Base-by-base conservation (phyloP, 2,329 filamentous ascomycete species). In the Ceratocystis ficicola region DNA sequence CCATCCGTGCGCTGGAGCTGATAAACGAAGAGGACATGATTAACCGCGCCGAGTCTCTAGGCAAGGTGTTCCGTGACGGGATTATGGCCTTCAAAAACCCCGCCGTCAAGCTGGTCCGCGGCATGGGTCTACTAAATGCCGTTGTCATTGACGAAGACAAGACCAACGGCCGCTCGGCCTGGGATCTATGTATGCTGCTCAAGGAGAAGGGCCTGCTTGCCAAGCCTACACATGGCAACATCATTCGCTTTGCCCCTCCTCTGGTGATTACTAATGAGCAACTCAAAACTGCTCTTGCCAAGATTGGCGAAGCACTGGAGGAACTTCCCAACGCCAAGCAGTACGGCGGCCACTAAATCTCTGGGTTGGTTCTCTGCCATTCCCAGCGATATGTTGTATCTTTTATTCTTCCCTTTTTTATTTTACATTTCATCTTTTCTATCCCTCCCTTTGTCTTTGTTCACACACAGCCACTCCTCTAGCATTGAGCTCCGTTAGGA, bases 151-250 rank as follows among this genome's bases (percentile, higher is more conserved):
- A 99, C 73, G 93, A 99, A 78, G 81, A 81, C 65, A 88, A 90
- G 76, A 88, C 92, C 30, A 85, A 85, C 67, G 93, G 93, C 52
- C 88, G 92, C 75, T 88, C 86, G 62, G 94, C 94, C 8, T 99
- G 94, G 94, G 93, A 99, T 77, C 79, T 99, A 70, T 99, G 94
- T 76, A 85, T 99, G 80, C 77, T 97, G 73, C 85, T 96, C 79
- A 97, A 97, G 81, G 85, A 87, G 76, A 97, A 96, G 82, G 94
- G 94, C 67, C 79, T 99, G 66, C 76, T 99, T 82, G 94, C 94
- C 72, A 99, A 99, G 83, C 94, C 94, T 36, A 99, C 94, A 5
- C 94, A 99, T 76, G 87, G 95, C 73, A 96, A 97, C 77, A 97
- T 99, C 75, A 99, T 99, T 74, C 89, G 94, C 67, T 87, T 99